These are phyloP conservation scores for Citrullus mucosospermus DNA, from an alignment of 306 rosid genomes.

Conservation along the genomic window DNA sequence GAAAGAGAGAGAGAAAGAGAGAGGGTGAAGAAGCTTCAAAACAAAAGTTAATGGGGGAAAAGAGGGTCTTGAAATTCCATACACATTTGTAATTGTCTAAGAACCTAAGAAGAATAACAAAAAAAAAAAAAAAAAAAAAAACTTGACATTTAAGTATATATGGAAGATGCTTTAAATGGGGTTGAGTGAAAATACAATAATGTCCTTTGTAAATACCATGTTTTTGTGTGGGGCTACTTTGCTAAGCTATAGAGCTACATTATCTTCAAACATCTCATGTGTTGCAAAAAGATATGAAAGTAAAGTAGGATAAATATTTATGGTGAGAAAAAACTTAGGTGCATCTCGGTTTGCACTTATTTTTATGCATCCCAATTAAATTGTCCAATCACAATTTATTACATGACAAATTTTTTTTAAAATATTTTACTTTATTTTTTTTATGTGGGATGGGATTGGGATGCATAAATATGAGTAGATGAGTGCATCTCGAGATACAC, in stretches of 20 bases:
- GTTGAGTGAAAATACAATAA: constrained; percentile 27
- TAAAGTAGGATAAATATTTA: background rate
- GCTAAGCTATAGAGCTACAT: background rate
- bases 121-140: background rate
- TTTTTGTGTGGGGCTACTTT: background rate
- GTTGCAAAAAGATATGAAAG: background rate
- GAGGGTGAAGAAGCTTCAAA: constrained; percentile 54
- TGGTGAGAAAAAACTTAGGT: no score
- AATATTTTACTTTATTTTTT: no score
- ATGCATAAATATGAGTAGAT: no score
- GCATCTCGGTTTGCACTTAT: no score
- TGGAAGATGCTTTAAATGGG: constrained; percentile 24
- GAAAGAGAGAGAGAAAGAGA: background rate
- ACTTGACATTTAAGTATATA: constrained; percentile 42
- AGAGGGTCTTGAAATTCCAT: constrained; percentile 41
- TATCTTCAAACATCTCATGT: background rate
- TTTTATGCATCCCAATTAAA: no score
- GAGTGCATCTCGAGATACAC: no score
- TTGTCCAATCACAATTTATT: no score
- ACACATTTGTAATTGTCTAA: constrained; percentile 29
- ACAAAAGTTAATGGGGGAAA: constrained; percentile 52
- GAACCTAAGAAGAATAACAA: constrained; percentile 21
- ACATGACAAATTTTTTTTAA: no score
- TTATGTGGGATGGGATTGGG: no score
- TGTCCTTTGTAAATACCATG: constrained; percentile 13